Base-by-base conservation (phyloP, 495 filamentous ascomycete species). In the Penicillium parvum region DNA sequence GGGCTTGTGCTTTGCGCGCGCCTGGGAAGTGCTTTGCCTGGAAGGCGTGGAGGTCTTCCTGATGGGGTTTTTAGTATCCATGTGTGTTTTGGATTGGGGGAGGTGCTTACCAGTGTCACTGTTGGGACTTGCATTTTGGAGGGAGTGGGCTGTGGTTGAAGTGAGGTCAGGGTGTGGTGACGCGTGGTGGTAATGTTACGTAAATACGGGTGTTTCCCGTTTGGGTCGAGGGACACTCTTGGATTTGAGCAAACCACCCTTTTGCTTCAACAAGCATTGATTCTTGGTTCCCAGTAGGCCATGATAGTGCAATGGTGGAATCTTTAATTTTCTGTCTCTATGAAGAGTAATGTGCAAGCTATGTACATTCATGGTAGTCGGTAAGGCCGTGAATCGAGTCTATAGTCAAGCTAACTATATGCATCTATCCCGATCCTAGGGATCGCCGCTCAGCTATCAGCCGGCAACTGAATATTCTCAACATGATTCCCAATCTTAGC, bases 401-500 rank as follows among this genome's bases (percentile, higher is more conserved):
- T n/a, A n/a, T n/a, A n/a, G n/a, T n/a, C n/a, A n/a, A n/a, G n/a
- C n/a, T n/a, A n/a, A n/a, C n/a, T n/a, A n/a, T 17, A 21, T 35
- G 4, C 36, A 7, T 14, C 12, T 9, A 26, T 2, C 21, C 5
- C 3, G 7, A 10, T 10, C 14, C 1, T 7, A 1, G 0, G 11
- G 10, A 18, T 5, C 2, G 5, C 18, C 2, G n/a, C n/a, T 43
- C 19, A 59, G n/a, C 34, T 16, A 14, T 35, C 32, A 7, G 7
- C 43, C 10, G 36, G 42, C 25, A 86, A 60, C 7, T 63, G 51
- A 3, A 85, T 66, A 47, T 70, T 75, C 14, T 75, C 75, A 7
- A 90, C 76, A 12, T 75, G 63, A 50, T 90, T 91, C 3, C 88
- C 89, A 57, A 90, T 79, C 66, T 89, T 92, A 14, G 70, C 78